Percentiles rank a stretch among this genome's conserved stretches.
Conservation (phyloP, 2,329 filamentous ascomycete genomes). For the Cercospora nicotianae region DNA sequence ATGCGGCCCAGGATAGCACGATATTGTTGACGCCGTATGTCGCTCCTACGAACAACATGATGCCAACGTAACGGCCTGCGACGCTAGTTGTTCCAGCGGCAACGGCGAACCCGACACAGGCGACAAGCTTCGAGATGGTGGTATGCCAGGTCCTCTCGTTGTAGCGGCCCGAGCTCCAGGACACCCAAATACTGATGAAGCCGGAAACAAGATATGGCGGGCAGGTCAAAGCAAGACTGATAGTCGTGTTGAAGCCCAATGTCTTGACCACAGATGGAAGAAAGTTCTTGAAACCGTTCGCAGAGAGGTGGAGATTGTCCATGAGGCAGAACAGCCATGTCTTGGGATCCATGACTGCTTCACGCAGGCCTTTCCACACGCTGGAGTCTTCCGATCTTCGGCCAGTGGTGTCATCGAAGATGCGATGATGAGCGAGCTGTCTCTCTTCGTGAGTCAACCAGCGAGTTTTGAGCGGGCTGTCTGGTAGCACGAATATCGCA, state of each 20-base stretch:
- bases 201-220: neutral
- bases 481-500: neutral
- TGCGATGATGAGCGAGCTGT: constrained; percentile 14
- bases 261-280: neutral
- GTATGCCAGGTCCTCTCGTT: neutral
- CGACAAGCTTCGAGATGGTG: neutral
- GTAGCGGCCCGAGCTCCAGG: neutral
- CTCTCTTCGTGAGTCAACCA: constrained; percentile 30
- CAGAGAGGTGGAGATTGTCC: neutral
- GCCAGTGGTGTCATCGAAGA: constrained; percentile 15
- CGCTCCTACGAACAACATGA: neutral
- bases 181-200: neutral
- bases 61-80: neutral
- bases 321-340: constrained; percentile 17
- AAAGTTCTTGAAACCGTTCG: neutral
- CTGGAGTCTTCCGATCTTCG: constrained; percentile 10
- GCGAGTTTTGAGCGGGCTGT: constrained; percentile 18
- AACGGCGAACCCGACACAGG: neutral
- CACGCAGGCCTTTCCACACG: constrained; percentile 16
- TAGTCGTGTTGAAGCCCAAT: neutral
- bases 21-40: neutral
- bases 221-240: neutral
- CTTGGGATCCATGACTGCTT: constrained; percentile 11
- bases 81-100: neutral
- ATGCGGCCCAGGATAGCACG: constrained; percentile 41